Evolutionary conservation across 2,329 filamentous ascomycete genomes (phyloP).

Genomic region (Sclerotinia borealis): DNA sequence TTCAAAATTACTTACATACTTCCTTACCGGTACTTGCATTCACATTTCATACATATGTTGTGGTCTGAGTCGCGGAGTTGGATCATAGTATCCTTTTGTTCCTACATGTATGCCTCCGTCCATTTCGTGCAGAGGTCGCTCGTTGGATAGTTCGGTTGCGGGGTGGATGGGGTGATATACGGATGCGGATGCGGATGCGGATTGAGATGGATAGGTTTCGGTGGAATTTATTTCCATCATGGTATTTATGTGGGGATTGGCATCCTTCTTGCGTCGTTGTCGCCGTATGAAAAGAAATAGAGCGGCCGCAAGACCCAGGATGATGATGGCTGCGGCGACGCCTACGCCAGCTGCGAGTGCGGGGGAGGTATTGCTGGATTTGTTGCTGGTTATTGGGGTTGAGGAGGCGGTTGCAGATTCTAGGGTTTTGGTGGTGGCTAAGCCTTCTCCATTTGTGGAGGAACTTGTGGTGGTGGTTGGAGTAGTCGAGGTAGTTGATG

Average conservation of each 20-base stretch:
- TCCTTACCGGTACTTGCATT: background rate
- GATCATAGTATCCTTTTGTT: background rate
- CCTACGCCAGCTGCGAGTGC: background rate
- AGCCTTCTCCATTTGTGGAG: background rate
- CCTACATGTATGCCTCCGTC: background rate
- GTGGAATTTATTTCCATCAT: background rate
- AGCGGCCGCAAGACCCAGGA: background rate
- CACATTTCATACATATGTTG: background rate
- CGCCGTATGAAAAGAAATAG: background rate
- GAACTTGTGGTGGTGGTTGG: background rate
- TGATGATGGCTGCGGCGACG: background rate
- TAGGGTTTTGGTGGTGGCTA: background rate
- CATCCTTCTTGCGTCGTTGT: background rate
- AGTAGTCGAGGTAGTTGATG: background rate
- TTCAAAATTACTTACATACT: too few relatives aligned
- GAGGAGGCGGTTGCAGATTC: background rate
- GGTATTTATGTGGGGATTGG: too few relatives aligned
- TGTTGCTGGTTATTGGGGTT: background rate
- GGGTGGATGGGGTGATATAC: too few relatives aligned
- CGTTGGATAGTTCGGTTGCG: background rate
- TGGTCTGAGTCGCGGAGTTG: too few relatives aligned
- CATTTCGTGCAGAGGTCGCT: background rate
- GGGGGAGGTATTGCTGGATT: background rate
- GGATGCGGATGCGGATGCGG: too few relatives aligned
- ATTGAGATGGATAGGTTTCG: background rate